Conservation (phyloP, 2,329 filamentous ascomycete genomes). For the Penicillium sp. region DNA sequence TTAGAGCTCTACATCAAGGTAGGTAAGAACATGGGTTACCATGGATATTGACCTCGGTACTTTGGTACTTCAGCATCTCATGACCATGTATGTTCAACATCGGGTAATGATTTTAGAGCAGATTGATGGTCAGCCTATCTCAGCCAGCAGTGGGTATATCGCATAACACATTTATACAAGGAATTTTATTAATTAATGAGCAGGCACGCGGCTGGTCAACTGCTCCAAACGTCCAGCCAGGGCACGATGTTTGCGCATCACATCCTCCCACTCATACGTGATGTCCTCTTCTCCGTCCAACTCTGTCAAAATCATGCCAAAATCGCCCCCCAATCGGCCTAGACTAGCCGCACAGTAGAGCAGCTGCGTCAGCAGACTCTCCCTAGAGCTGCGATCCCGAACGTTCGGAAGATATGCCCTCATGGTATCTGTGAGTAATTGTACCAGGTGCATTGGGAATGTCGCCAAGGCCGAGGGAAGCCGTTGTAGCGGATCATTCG, state of each 20-base stretch:
- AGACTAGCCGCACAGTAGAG: slow-evolving; percentile 91
- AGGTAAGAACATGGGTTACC: neutral
- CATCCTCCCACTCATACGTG: slow-evolving; percentile 74
- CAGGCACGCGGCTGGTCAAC: slow-evolving; percentile 34
- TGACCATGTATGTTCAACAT: neutral
- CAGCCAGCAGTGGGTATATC: neutral
- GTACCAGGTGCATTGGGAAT: slow-evolving; percentile 81
- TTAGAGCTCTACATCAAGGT: neutral
- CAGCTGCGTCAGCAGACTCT: slow-evolving; percentile 88
- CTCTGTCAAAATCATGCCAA: slow-evolving; percentile 79
- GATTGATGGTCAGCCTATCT: neutral
- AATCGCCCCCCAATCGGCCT: slow-evolving; percentile 87
- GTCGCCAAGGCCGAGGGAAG: slow-evolving; percentile 77
- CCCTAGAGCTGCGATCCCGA: slow-evolving; percentile 74
- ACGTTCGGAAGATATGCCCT: slow-evolving; percentile 78
- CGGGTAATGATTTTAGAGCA: too few relatives aligned
- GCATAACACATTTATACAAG: neutral
- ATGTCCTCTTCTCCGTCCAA: slow-evolving; percentile 52
- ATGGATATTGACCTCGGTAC: neutral
- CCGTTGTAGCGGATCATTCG: slow-evolving; percentile 45
- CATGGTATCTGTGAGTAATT: slow-evolving; percentile 77
- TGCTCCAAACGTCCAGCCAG: slow-evolving; percentile 68
- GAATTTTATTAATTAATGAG: slow-evolving; percentile 11
- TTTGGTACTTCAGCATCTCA: too few relatives aligned
- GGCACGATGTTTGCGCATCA: slow-evolving; percentile 84